A percentile compares a stretch with the other conserved stretches of the same genome.
Evolutionary conservation across 2,329 filamentous ascomycete species (phyloP).

Genomic region (Davidsoniella eucalypti): DNA sequence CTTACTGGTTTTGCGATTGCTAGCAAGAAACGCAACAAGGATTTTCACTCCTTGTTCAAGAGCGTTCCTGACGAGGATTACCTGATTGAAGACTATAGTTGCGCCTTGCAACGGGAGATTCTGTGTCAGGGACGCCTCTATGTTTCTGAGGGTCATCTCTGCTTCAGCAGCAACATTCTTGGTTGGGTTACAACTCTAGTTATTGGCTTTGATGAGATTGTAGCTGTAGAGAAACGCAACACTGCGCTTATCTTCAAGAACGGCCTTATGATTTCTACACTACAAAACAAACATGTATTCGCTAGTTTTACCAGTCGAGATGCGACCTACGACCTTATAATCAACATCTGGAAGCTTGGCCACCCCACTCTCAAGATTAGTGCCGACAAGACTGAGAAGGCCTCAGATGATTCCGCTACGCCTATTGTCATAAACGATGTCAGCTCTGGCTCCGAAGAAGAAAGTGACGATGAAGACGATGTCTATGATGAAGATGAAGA

Average conservation of each 20-base stretch:
- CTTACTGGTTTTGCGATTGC: slow-evolving; percentile 92
- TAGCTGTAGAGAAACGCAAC: slow-evolving; percentile 91
- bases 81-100: slow-evolving; percentile 96
- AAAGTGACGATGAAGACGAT: slow-evolving; percentile 47
- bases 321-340: slow-evolving; percentile 89
- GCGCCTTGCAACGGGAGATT: slow-evolving; percentile 88
- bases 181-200: slow-evolving; percentile 96
- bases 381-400: slow-evolving; percentile 83
- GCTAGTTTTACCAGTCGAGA: slow-evolving; percentile 89
- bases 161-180: slow-evolving; percentile 97
- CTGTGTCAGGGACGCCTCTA: slow-evolving; percentile 86
- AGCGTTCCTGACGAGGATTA: slow-evolving; percentile 97
- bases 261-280: slow-evolving; percentile 86
- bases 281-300: slow-evolving; percentile 91
- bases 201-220: slow-evolving; percentile 95
- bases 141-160: slow-evolving; percentile 91
- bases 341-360: slow-evolving; percentile 96
- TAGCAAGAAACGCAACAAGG: slow-evolving; percentile 86
- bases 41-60: slow-evolving; percentile 86
- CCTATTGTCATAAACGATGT: slow-evolving; percentile 26
- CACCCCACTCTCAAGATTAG: slow-evolving; percentile 86
- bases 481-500: slow-evolving; percentile 68
- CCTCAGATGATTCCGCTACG: slow-evolving; percentile 30
- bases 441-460: slow-evolving; percentile 42
- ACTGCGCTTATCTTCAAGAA: slow-evolving; percentile 95